Evolutionary conservation across 192 early-diverging fungal species (phyloP), one percentile per base, ranked within the genome.

Genomic region (Coemansia sp.): DNA sequence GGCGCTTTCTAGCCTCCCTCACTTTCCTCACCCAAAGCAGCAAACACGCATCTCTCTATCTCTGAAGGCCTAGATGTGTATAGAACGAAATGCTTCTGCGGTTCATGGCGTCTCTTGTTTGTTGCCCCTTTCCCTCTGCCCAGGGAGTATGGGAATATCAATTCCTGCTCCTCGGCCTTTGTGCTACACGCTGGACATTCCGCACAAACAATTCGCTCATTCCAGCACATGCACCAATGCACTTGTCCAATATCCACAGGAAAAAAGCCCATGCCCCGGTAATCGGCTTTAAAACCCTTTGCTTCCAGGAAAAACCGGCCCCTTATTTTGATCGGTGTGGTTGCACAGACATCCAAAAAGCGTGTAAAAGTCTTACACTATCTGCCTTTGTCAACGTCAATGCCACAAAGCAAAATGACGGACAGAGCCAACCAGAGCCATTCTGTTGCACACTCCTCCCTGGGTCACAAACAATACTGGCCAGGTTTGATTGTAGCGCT

Each of bases 381-480:
- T 25, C 23, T 23, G 22, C 14, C 9, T 20, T 23, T 48, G 22
- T 48, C 13, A 20, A 48, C 25, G 23, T 11, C 5, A 48, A 48
- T 48, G 45, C 22, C 14, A 25, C 45, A 20, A 48, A 48, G 23
- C 45, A 48, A 25, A 48, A 48, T 48, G 5, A 20, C 11, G 23
- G 45, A 25, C 45, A 9, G 23, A 25, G 22, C 45, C 45, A 48
- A 48, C 45, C 45, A 48, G 23, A 48, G 22, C 14, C 10, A 11
- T 9, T 7, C 9, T 11, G 23, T 2, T 3, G 9, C 13, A 25
- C 45, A 48, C 45, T 48, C 6, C 19, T 19, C n/a, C n/a, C n/a
- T n/a, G n/a, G 41, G 15, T 44, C 41, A 44, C 41, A 44, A 44
- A 44, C 41, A 44, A 44, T 44, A 34, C 33, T 34, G 33, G 33